Evolutionary conservation across 768 basidiomycete genomes (phyloP).

Genomic region (Tylopilus cervinicoccineus): DNA sequence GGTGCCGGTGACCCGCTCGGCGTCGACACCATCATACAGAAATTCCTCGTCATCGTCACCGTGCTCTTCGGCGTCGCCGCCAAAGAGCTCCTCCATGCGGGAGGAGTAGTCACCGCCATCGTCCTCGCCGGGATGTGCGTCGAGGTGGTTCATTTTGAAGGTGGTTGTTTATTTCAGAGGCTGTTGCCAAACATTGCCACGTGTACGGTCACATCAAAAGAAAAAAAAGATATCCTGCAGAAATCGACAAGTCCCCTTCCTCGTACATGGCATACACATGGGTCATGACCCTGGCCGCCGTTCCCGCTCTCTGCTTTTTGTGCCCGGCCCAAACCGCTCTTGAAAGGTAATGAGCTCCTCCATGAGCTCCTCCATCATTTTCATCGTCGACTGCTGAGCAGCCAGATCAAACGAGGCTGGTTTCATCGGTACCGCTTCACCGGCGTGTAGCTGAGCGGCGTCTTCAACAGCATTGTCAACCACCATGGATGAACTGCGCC

Average conservation of each 20-base stretch:
- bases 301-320: constrained; percentile 50
- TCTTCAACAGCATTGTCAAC: constrained; percentile 24
- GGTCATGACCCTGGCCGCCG: constrained; percentile 38
- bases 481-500: constrained; percentile 31
- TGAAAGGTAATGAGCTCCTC: constrained; percentile 86
- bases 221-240: constrained; percentile 13
- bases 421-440: constrained; percentile 10
- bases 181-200: constrained; percentile 28
- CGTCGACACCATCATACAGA: constrained; percentile 70
- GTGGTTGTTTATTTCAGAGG: constrained; percentile 24
- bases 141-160: constrained; percentile 10
- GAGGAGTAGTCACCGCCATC: constrained; percentile 23
- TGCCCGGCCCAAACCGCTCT: constrained; percentile 72
- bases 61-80: constrained; percentile 41
- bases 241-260: constrained; percentile 8
- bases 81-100: constrained; percentile 28
- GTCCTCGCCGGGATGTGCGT: constrained; percentile 22
- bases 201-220: background rate
- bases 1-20: constrained; percentile 37
- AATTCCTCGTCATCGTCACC: constrained; percentile 62
- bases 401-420: constrained; percentile 4
- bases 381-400: constrained; percentile 51
- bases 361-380: constrained; percentile 89
- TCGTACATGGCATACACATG: constrained; percentile 7
- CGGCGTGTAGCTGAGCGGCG: constrained; percentile 12